Percentiles rank a stretch among this genome's conserved stretches.
Conservation (phyloP, 2,329 filamentous ascomycete genomes). For the Fusarium dlaminii region DNA sequence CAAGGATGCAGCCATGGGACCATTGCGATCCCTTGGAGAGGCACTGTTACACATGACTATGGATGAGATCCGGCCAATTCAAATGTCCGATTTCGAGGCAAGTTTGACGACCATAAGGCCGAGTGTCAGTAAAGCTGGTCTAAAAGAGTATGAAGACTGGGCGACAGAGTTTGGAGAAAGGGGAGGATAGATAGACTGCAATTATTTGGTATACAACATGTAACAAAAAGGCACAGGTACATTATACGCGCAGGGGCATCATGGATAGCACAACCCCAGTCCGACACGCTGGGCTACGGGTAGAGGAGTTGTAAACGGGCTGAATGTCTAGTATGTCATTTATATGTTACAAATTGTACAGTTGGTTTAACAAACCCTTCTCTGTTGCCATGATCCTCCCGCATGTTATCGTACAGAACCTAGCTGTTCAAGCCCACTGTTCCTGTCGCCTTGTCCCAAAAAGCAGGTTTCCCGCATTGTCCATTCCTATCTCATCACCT, state of each 20-base stretch:
- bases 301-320: slow-evolving; percentile 14
- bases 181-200: slow-evolving; percentile 74
- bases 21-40: slow-evolving; percentile 88
- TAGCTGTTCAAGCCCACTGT: background rate
- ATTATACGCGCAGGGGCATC: slow-evolving; percentile 3
- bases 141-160: slow-evolving; percentile 95
- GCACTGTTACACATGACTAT: slow-evolving; percentile 89
- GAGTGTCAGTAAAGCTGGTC: slow-evolving; percentile 84
- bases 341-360: slow-evolving; percentile 40
- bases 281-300: background rate
- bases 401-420: slow-evolving; percentile 36
- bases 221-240: slow-evolving; percentile 15
- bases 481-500: background rate
- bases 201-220: slow-evolving; percentile 19
- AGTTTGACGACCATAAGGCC: slow-evolving; percentile 88
- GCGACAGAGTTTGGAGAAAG: slow-evolving; percentile 91
- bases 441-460: background rate
- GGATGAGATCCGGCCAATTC: slow-evolving; percentile 92
- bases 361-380: slow-evolving; percentile 20
- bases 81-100: slow-evolving; percentile 81
- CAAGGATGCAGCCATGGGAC: slow-evolving; percentile 98
- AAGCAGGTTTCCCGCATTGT: background rate
- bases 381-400: slow-evolving; percentile 16
- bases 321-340: slow-evolving; percentile 27
- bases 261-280: background rate